A percentile compares a stretch with the other conserved stretches of the same genome.
Conservation (phyloP, 805 yeast species). For the Candida peoriensis region DNA sequence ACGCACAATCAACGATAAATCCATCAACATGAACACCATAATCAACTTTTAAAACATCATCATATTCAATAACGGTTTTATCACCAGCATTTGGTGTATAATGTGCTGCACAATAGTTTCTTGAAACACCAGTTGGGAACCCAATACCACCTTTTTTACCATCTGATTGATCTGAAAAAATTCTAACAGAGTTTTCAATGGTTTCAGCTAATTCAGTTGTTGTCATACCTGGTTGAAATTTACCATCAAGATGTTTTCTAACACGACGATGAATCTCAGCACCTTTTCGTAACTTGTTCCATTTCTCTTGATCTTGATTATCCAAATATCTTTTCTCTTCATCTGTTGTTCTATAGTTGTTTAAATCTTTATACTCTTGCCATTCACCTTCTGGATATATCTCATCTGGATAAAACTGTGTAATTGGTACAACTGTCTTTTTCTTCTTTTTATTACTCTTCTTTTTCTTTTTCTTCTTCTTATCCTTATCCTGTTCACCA, state of each 20-base stretch:
- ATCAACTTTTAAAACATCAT: conserved; percentile 95
- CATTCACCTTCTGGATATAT: conserved; percentile 85
- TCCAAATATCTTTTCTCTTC: conserved; percentile 83
- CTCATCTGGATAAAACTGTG: conserved; percentile 62
- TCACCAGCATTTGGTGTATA: conserved; percentile 97
- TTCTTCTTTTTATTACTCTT: conserved; percentile 54
- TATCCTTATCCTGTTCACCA: conserved; percentile 20
- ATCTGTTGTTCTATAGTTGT: conserved; percentile 69
- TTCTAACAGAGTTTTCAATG: conserved; percentile 80
- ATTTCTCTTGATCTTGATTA: conserved; percentile 49
- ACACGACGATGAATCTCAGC: conserved; percentile 95
- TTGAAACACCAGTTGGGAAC: conserved; percentile 95
- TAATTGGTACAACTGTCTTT: conserved; percentile 55
- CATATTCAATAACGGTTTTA: conserved; percentile 69
- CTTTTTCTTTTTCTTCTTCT: conserved; percentile 47
- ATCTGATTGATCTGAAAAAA: conserved; percentile 57
- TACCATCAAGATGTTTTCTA: conserved; percentile 68
- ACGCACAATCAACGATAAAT: conserved; percentile 90
- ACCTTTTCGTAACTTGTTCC: conserved; percentile 91
- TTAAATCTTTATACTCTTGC: conserved; percentile 65
- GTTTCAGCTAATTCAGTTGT: conserved; percentile 86
- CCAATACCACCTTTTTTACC: conserved; percentile 83
- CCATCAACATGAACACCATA: conserved; percentile 97
- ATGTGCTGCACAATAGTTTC: conserved; percentile 95
- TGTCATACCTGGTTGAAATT: conserved; percentile 85